A percentile compares a stretch with the other conserved stretches of the same genome.
Conservation (phyloP, 2,329 filamentous ascomycete genomes). For the Dactylellina haptotyla region DNA sequence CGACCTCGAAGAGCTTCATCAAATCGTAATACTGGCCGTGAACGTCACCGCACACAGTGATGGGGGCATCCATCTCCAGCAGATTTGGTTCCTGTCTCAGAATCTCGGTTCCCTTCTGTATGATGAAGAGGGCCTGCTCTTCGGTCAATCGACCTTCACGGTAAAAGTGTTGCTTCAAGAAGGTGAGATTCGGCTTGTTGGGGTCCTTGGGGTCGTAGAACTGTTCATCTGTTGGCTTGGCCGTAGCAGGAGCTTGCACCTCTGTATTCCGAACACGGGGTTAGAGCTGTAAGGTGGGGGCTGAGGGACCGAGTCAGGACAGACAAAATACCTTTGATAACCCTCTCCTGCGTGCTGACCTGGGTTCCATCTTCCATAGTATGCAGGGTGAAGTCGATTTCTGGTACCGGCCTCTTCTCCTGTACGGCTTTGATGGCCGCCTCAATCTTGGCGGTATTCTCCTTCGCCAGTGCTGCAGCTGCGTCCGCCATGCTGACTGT, state of each 20-base stretch:
- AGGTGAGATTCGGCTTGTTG: constrained; percentile 88
- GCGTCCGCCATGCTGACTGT: constrained; percentile 57
- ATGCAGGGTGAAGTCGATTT: constrained; percentile 98
- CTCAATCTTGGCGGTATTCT: constrained; percentile 72
- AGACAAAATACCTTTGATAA: constrained; percentile 87
- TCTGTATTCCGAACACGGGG: constrained; percentile 67
- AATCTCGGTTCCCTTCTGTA: constrained; percentile 85
- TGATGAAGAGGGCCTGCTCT: constrained; percentile 96
- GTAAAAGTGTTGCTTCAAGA: constrained; percentile 98
- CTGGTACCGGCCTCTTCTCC: constrained; percentile 93
- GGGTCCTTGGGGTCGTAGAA: constrained; percentile 89
- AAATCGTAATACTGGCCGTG: constrained; percentile 99
- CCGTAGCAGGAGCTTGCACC: constrained; percentile 95
- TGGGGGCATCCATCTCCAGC: constrained; percentile 98
- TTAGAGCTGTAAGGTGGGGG: background rate
- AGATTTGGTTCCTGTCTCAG: constrained; percentile 91
- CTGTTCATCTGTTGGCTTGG: constrained; percentile 89
- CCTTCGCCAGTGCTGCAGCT: constrained; percentile 55
- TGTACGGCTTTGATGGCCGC: constrained; percentile 91
- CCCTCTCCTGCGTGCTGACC: constrained; percentile 93
- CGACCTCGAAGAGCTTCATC: constrained; percentile 99
- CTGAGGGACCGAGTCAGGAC: too few relatives aligned
- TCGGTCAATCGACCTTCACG: constrained; percentile 95
- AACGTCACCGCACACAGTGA: constrained; percentile 97
- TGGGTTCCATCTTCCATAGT: constrained; percentile 97